A percentile compares a stretch with the other conserved stretches of the same genome.
Conservation (phyloP, 2,329 filamentous ascomycete genomes). For the Fusarium chlamydosporum region DNA sequence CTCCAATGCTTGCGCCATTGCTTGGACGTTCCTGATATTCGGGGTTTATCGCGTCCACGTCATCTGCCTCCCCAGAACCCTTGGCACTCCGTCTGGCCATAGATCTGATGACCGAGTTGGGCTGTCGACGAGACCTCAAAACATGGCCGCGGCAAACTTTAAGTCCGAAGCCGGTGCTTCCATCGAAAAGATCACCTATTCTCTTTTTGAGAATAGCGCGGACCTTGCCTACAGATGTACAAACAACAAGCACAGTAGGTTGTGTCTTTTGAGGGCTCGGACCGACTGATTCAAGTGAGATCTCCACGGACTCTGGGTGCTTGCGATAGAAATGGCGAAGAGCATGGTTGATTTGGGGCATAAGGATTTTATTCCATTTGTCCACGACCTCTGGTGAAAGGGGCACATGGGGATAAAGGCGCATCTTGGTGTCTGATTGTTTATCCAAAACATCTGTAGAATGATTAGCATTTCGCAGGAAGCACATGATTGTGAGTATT, state of each 20-base stretch:
- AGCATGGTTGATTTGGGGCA: conserved; percentile 80
- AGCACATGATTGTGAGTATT: no score
- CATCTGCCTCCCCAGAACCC: conserved; percentile 57
- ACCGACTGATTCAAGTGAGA: conserved; percentile 81
- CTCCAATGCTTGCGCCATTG: conserved; percentile 93
- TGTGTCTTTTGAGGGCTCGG: conserved; percentile 74
- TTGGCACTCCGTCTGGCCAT: conserved; percentile 53
- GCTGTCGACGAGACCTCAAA: conserved; percentile 69
- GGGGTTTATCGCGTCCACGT: conserved; percentile 71
- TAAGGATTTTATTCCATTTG: conserved; percentile 78
- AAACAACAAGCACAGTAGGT: conserved; percentile 83
- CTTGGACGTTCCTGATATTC: conserved; percentile 83
- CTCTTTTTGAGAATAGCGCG: conserved; percentile 78
- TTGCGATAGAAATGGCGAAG: conserved; percentile 79
- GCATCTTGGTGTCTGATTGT: conserved; percentile 61
- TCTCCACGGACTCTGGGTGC: conserved; percentile 81
- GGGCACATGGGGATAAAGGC: conserved; percentile 71
- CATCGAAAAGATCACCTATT: conserved; percentile 75
- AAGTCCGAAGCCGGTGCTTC: conserved; percentile 71
- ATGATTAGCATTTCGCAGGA: conserved; percentile 11
- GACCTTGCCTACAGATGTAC: conserved; percentile 80
- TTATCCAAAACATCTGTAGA: conserved; percentile 44
- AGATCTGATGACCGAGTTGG: conserved; percentile 51
- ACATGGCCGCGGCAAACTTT: conserved; percentile 81
- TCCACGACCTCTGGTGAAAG: conserved; percentile 74